A percentile compares a stretch with the other conserved stretches of the same genome.
These are phyloP conservation scores for Heliamphora pulchella DNA, from an alignment of 179 eudicot species.

Conservation along the genomic window DNA sequence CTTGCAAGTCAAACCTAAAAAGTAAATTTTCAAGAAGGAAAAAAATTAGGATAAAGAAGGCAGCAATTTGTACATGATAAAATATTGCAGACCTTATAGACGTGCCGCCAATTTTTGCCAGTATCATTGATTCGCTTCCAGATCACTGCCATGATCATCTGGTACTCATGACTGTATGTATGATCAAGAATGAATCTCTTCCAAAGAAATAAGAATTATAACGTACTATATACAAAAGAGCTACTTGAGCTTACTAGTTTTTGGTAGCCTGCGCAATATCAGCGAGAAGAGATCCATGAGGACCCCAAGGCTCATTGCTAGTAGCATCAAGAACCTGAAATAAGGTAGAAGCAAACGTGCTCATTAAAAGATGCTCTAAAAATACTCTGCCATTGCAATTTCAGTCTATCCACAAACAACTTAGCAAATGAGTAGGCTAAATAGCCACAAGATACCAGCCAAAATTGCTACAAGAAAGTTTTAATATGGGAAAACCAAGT, in stretches of 20 bases:
- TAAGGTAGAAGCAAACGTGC: constrained; percentile 2
- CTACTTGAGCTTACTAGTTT: constrained; percentile 62
- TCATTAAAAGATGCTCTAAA: background rate
- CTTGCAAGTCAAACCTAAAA: background rate
- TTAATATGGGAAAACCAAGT: background rate
- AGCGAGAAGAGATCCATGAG: constrained; percentile 94
- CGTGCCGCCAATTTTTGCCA: constrained; percentile 98
- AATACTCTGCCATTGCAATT: constrained; percentile 9
- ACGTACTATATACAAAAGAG: background rate
- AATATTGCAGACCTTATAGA: constrained; percentile 59
- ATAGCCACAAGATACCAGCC: background rate
- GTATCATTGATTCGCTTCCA: constrained; percentile 96
- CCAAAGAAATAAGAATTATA: background rate
- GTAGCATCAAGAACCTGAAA: constrained; percentile 66
- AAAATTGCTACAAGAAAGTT: background rate
- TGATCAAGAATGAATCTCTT: constrained; percentile 14
- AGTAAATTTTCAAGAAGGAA: background rate
- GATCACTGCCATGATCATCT: constrained; percentile 78
- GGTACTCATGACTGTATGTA: constrained; percentile 77
- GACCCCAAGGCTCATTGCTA: constrained; percentile 99
- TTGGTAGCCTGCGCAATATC: constrained; percentile 86
- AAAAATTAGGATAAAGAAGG: background rate
- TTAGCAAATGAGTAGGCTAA: background rate
- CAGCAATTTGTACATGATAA: background rate
- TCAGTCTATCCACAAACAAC: background rate